Evolutionary conservation across 2,329 filamentous ascomycete genomes (phyloP), one percentile per base, ranked within the genome.

Genomic region (Fusarium hainanense): DNA sequence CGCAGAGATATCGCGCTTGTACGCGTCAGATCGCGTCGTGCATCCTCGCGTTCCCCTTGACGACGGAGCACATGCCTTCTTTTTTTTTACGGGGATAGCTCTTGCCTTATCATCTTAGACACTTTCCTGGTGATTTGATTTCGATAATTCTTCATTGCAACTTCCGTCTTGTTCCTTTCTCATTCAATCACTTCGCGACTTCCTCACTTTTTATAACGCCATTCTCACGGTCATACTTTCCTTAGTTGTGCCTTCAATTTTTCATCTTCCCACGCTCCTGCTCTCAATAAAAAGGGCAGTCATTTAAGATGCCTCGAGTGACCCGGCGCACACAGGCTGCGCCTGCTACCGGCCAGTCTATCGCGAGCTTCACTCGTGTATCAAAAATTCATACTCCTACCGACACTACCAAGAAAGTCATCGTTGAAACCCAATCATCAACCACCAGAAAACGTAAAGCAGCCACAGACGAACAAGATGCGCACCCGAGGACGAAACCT

Each of bases 341-440:
- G 30, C 63, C 70, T 57, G 46, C 70, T 28, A 34, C 56, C 16
- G 66, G 54, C 40, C 76, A 76, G 25, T 63, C 76, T 68, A 85
- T 87, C 57, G 79, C 75, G 77, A 80, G 69, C 73, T 87, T 85
- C 72, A 72, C 81, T 47, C 84, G 84, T 55, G 76, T 86, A 49
- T 85, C 84, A 34, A 87, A 87, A 76, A 73, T 74, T 23, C 71
- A 77, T 21, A 58, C 66, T 20, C 67, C 74, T 21, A 62, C 66
- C 18, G 74, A 76, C 44, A 42, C 59, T n/a, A 70, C 78, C 11
- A 82, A 84, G 69, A 81, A 82, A 66, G 73, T 71, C 23, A 63
- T 71, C 50, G 58, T 72, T 61, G 76, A 79, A 50, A 54, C 72
- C 37, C 44, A 47, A 18, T 37, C 60, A 11, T 54, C 70, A 27